Conservation (phyloP, 2,329 filamentous ascomycete genomes). For the Rutstroemia sp. region DNA sequence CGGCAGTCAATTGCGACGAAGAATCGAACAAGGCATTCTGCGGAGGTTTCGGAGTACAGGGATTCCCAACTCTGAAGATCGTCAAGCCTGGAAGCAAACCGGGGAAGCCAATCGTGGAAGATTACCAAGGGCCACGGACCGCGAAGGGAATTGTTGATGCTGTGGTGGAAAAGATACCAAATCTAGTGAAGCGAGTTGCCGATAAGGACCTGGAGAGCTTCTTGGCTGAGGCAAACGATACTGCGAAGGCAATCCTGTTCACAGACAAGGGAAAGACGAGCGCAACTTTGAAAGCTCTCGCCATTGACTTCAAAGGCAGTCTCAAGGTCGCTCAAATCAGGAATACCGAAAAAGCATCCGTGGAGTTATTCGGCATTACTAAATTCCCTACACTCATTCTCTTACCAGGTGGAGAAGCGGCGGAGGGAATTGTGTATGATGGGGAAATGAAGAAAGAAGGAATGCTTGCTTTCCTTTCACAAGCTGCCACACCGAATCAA, state of each 20-base stretch:
- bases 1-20: slow-evolving; percentile 90
- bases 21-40: slow-evolving; percentile 88
- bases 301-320: slow-evolving; percentile 81
- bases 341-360: slow-evolving; percentile 51
- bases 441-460: slow-evolving; percentile 80
- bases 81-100: slow-evolving; percentile 76
- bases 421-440: slow-evolving; percentile 64
- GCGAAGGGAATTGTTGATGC: slow-evolving; percentile 85
- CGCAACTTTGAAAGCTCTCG: slow-evolving; percentile 72
- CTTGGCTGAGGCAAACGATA: slow-evolving; percentile 57
- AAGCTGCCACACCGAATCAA: slow-evolving; percentile 71
- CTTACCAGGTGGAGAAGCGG: slow-evolving; percentile 58
- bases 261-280: slow-evolving; percentile 88
- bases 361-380: slow-evolving; percentile 66
- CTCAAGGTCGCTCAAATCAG: slow-evolving; percentile 77
- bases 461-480: slow-evolving; percentile 75
- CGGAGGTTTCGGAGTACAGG: slow-evolving; percentile 76
- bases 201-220: slow-evolving; percentile 75
- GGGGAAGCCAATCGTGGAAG: slow-evolving; percentile 74
- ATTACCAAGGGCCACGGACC: slow-evolving; percentile 77
- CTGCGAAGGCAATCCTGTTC: slow-evolving; percentile 82
- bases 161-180: slow-evolving; percentile 81
- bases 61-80: slow-evolving; percentile 94
- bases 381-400: slow-evolving; percentile 78
- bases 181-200: slow-evolving; percentile 75